Evolutionary conservation across 1,284 basidiomycete species (phyloP), one percentile per base, ranked within the genome.

Genomic region (Melanopsichium pennsylvanicum): DNA sequence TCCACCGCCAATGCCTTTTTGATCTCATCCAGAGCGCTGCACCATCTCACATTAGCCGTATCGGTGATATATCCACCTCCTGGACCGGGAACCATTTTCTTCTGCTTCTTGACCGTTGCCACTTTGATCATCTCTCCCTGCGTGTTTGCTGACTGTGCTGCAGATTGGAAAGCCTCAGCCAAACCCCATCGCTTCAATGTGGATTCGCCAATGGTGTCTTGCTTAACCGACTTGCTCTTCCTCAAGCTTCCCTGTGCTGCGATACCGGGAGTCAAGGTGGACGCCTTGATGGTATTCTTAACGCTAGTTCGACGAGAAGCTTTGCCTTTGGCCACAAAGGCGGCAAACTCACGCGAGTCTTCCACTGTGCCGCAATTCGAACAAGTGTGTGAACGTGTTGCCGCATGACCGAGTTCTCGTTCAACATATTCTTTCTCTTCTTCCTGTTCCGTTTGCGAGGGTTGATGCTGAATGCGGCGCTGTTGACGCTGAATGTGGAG

Each of bases 71-170:
- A 73, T 1, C 54, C 47, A 2, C 73, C 74, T 1, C 54, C 68
- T 5, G 74, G 74, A 13, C 74, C 74, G 5, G 69, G 60, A 3
- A 76, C 74, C 61, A 76, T 70, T 41, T 70, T 64, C 48, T 76
- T 76, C 11, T 26, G 50, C 43, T 38, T 45, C 34, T 39, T 51
- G 18, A 54, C 33, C 34, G 46, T 36, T 19, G 35, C 35, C 32
- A 19, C 34, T n/a, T 49, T 39, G 16, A 22, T 13, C 16, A 21
- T 34, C 8, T 27, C 32, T 13, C 16, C 10, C 27, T 21, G 35
- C 4, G 42, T 27, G 16, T 46, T 25, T 2, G 49, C 29, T 8
- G 43, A 34, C 2, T 26, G 32, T n/a, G 49, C 35, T 12, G 55
- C 36, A 7, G 46, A 48, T 5, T 59, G 39, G 40, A 69, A 69